Conservation (phyloP, 2,329 filamentous ascomycete genomes). For the Xylariales sp. region DNA sequence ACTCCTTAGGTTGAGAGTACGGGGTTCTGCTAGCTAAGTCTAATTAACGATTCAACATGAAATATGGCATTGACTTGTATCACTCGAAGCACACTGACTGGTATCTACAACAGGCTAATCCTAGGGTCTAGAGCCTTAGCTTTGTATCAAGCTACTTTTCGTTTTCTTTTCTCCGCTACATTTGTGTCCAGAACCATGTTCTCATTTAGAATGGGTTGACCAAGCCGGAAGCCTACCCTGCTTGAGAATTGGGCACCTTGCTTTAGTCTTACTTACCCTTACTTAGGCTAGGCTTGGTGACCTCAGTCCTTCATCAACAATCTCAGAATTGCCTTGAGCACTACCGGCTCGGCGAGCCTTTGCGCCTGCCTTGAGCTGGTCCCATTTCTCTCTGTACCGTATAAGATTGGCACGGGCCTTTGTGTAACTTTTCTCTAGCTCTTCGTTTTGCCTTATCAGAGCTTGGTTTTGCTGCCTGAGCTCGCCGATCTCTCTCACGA, state of each 20-base stretch:
- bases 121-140: background rate
- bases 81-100: background rate
- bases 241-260: background rate
- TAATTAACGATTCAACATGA: background rate
- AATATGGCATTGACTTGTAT: background rate
- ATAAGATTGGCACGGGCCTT: constrained; percentile 67
- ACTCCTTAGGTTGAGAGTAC: background rate
- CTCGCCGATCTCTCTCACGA: constrained; percentile 67
- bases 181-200: background rate
- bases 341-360: constrained; percentile 60
- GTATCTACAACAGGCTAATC: background rate
- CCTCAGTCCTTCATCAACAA: constrained; percentile 36
- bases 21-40: background rate
- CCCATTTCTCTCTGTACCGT: constrained; percentile 71
- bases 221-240: background rate
- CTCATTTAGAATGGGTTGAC: background rate
- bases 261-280: background rate
- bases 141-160: background rate
- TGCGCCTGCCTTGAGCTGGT: constrained; percentile 69
- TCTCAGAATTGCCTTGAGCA: constrained; percentile 37
- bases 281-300: constrained; percentile 35
- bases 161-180: background rate
- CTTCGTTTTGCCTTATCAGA: constrained; percentile 70
- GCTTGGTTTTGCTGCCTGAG: constrained; percentile 74
- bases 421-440: constrained; percentile 71